Base-by-base conservation (phyloP, 1,284 basidiomycete species). In the Tilletia setariae region DNA sequence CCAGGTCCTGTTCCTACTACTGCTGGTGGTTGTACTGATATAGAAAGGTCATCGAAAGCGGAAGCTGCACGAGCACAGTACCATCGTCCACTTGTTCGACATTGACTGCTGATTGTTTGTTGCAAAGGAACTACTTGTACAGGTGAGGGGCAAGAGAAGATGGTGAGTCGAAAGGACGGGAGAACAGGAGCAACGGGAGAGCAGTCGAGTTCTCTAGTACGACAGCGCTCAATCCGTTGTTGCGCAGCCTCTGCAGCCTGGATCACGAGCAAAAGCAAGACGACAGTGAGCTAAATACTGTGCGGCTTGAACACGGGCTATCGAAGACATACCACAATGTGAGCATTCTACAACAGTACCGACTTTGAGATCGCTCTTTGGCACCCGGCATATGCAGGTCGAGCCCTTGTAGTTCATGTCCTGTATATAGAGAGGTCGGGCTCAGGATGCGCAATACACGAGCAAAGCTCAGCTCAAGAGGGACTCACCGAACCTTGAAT, bases 341-440 rank as follows among this genome's bases (percentile, higher is more conserved):
- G 92, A 91, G 84, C 94, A 98, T 84, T 98, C 93, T 0, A 98
- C 95, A n/a, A 98, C 86, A 2, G 92, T 93, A 4, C 94, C 95
- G 67, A 88, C 86, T 69, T 93, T 91, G 30, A 99, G 87, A 78
- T 93, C 90, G 2, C 92, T 90, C 83, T 97, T 98, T 1, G 96
- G 96, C 63, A 98, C 94, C 74, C 96, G 88, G 83, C 96, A 99
- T 70, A 98, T 91, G 83, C 96, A 99, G 35, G 96, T 96, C n/a
- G 94, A 96, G 7, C 96, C 96, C 85, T 95, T 91, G 81, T 98
- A 97, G 85, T 98, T 98, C 94, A 97, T 98, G 83, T 98, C 96
- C 91, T 44, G 69, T 16, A 74, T 68, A 76, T 69, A 13, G 35
- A 47, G 16, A 21, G 3, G 35, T 35, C 6, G 46, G 16, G 19